A percentile compares a stretch with the other conserved stretches of the same genome.
These are phyloP conservation scores for Sparassis latifolia DNA, from an alignment of 1,284 basidiomycete species.

Conservation along the genomic window DNA sequence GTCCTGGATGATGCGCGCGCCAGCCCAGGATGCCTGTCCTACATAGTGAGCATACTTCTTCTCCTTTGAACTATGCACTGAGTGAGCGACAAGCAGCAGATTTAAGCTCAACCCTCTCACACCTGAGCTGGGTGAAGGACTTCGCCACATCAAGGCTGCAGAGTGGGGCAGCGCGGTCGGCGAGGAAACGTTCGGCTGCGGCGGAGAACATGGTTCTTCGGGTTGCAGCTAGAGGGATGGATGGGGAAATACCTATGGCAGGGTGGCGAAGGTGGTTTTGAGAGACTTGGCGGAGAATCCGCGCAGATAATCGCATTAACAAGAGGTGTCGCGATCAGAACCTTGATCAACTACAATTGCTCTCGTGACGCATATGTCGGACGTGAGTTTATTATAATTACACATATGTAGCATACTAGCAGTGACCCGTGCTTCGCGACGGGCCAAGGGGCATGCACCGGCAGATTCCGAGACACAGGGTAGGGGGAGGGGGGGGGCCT, in stretches of 20 bases:
- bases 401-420: too few relatives aligned
- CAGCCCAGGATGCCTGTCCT: slow-evolving; percentile 70
- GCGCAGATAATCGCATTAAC: neutral
- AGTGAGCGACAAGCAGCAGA: neutral
- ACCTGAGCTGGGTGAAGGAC: slow-evolving; percentile 66
- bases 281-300: neutral
- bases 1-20: slow-evolving; percentile 74
- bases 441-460: too few relatives aligned
- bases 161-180: slow-evolving; percentile 62
- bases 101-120: slow-evolving; percentile 2
- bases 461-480: too few relatives aligned
- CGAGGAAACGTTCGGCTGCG: slow-evolving; percentile 56
- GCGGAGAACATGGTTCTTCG: slow-evolving; percentile 29
- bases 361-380: too few relatives aligned
- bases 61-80: slow-evolving; percentile 48
- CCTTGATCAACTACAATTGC: too few relatives aligned
- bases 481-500: too few relatives aligned
- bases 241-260: neutral
- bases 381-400: too few relatives aligned
- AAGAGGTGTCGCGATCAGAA: too few relatives aligned
- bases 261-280: too few relatives aligned
- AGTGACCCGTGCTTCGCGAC: too few relatives aligned
- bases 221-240: neutral
- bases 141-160: slow-evolving; percentile 61
- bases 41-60: slow-evolving; percentile 73